Base-by-base conservation (phyloP, 352 stramenopile species). In the Globisporangium abappressorium region DNA sequence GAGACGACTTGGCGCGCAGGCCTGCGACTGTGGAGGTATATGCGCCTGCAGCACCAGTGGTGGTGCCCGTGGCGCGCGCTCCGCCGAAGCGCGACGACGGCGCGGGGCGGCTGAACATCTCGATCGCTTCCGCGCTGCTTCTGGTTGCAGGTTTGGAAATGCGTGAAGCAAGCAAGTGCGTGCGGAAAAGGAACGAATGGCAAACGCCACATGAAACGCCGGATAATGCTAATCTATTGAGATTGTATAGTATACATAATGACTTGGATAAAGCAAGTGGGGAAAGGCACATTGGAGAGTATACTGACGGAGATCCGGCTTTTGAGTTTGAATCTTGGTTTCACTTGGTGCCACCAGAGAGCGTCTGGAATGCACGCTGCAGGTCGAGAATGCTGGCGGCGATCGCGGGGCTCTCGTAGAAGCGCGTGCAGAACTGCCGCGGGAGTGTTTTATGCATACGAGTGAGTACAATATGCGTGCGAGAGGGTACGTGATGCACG, bases 351-450 rank as follows among this genome's bases (percentile, higher is more conserved):
- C 34, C 36, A 34, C 9, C 34, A 20, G 65, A 57, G 49, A 90
- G 61, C 28, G 65, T 69, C 30, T 80, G 70, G 55, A 90, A 85
- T 2, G 80, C 80, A 33, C 66, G 63, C 68, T 87, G 78, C 5
- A 90, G 73, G 30, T 84, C 72, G 9, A 58, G 30, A 65, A 89
- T 79, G 67, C 47, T 72, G 24, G 49, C 47, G 11, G 72, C 46
- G 61, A 90, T 62, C 12, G 64, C 64, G 1, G 70, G 61, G 61
- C 72, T 89, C 62, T 83, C 56, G 72, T 79, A 90, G 63, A 89
- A 86, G 28, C 77, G 70, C 34, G 57, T 57, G 61, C 77, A 87
- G 58, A 90, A 90, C 80, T 90, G 62, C 1, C 30, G 15, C 22
- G 11, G 0, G 15, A 8, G 0, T 15, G 7, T 3, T 9, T 22